Base-by-base conservation (phyloP, 805 yeast species). In the Nakazawaea peltata region DNA sequence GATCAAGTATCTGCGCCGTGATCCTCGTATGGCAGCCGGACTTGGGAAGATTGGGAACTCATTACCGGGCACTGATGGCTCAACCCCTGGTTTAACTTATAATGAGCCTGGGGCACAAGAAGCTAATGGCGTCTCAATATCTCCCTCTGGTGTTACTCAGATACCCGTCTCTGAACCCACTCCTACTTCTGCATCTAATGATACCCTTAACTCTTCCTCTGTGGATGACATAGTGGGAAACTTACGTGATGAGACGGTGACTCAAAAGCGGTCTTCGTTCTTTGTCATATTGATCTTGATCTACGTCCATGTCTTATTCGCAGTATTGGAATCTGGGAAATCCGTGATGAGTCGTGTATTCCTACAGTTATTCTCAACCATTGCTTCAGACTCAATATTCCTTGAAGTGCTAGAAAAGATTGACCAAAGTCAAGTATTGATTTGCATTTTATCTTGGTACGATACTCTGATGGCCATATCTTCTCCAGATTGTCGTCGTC, bases 401-500 rank as follows among this genome's bases (percentile, higher is more conserved):
- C 50, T 56, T 24, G 44, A 57, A 4, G 63, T 67, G 16, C 46
- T 68, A 43, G 62, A 61, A 15, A 62, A 58, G 28, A 71, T 69
- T 15, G 71, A 69, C 44, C 74, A 71, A 40, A 59, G 68, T 5
- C 69, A 70, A 5, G 53, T 72, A 1, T 54, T 69, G 19, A 65
- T 71, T 5, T 64, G 66, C 24, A 73, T 70, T n/a, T 47, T 74
- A 12, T 65, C 77, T 1, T 74, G 80, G 80, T 73, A 68, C 47
- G 80, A 74, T 43, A 73, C 79, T 1, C 68, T 73, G 4, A 56
- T 71, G 19, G 74, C 79, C 1, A 53, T 74, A 11, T 71, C 68
- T 2, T 69, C 77, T 1, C 73, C 78, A 1, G 79, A 73, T 48
- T 71, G 72, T 43, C 51, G 80, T 13, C 45, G 71, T 21, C 79